phyloP scores from a whole-genome alignment of 768 basidiomycete species.

The Psilocybe tampanensis region DNA sequence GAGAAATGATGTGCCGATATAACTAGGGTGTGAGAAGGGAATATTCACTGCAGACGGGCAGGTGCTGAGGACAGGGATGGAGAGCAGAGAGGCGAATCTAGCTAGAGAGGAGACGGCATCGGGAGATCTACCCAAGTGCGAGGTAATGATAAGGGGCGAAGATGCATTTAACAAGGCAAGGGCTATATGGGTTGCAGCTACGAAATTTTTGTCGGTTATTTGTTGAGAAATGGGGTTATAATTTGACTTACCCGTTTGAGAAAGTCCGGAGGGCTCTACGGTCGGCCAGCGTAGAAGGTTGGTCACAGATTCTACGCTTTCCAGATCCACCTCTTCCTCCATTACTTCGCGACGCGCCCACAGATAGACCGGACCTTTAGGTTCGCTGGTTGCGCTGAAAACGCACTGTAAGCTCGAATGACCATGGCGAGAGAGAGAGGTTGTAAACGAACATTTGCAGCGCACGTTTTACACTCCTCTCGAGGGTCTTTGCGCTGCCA shows the following conservation, averaged over 20 bases:
- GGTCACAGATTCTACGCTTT: conserved; percentile 31
- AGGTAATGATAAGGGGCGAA: conserved; percentile 66
- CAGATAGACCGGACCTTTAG: conserved; percentile 74
- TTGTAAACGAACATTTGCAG: conserved; percentile 62
- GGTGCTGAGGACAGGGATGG: conserved; percentile 54
- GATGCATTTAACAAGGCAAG: conserved; percentile 50
- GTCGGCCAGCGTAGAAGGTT: conserved; percentile 50
- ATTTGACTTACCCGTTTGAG: conserved; percentile 34
- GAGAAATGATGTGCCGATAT: conserved; percentile 55
- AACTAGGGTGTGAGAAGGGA: conserved; percentile 58
- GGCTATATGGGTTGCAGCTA: conserved; percentile 44
- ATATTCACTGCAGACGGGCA: conserved; percentile 55
- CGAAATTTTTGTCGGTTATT: no score
- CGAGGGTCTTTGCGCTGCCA: conserved; percentile 50
- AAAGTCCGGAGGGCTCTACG: conserved; percentile 51
- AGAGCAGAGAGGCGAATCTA: conserved; percentile 50
- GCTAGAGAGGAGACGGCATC: conserved; percentile 46
- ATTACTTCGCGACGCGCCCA: conserved; percentile 74
- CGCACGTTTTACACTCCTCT: conserved; percentile 55
- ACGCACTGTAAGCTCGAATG: neutral
- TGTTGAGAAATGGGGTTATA: no score
- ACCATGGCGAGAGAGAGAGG: no score
- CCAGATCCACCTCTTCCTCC: conserved; percentile 59
- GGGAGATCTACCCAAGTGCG: conserved; percentile 59
- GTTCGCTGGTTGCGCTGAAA: conserved; percentile 64